Conservation (phyloP, 345 rosid genomes). For the Eutrema heterophyllum region DNA sequence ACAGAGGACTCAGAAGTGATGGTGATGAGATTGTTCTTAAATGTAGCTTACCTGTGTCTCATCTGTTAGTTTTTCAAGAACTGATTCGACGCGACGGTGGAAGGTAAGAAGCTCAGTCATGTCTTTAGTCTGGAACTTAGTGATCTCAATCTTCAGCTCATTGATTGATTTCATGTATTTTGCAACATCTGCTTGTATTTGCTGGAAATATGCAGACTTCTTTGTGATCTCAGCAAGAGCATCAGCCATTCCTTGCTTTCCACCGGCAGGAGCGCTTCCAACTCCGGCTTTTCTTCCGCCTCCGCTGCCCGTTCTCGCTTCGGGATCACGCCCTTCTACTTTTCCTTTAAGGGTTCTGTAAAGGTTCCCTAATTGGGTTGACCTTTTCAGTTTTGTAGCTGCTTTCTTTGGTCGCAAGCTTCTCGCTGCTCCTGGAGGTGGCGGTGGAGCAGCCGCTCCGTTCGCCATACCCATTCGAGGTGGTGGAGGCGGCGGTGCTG, state of each 20-base stretch:
- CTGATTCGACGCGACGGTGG: constrained; percentile 66
- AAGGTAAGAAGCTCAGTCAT: constrained; percentile 70
- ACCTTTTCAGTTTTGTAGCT: constrained; percentile 70
- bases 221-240: constrained; percentile 93
- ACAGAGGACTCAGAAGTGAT: background rate
- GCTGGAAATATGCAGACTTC: constrained; percentile 87
- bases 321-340: constrained; percentile 58
- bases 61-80: constrained; percentile 79
- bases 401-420: constrained; percentile 69
- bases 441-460: constrained; percentile 56
- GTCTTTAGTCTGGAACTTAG: constrained; percentile 66
- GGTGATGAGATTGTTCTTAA: background rate
- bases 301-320: constrained; percentile 32
- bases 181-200: constrained; percentile 79
- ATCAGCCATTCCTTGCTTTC: constrained; percentile 97
- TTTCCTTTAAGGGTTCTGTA: constrained; percentile 73
- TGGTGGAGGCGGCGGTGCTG: constrained; percentile 54
- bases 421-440: constrained; percentile 54
- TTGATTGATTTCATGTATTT: constrained; percentile 52
- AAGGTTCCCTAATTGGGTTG: constrained; percentile 65
- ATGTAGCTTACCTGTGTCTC: constrained; percentile 68
- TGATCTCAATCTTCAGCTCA: constrained; percentile 50
- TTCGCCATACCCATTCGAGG: constrained; percentile 35
- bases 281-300: constrained; percentile 35
- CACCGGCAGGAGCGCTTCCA: constrained; percentile 28